Base-by-base conservation (phyloP, 1,139 yeast species). In the Saccharomyces hybrid region DNA sequence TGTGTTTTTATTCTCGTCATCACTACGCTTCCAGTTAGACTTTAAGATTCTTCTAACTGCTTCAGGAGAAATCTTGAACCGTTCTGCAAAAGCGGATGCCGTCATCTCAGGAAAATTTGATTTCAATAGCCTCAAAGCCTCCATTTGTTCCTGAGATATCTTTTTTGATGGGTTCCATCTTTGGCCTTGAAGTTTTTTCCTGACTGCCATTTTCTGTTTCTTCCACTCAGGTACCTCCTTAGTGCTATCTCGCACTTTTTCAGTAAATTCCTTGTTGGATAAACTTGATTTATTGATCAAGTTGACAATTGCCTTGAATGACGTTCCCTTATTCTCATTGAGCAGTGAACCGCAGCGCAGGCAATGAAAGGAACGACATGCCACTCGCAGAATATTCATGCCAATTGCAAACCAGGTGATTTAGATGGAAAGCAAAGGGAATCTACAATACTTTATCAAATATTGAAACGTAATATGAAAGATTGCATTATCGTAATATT, bases 41-140 rank as follows among this genome's bases (percentile, higher is more conserved):
- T 80, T 83, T 57, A 91, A 69, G 8, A 91, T 88, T 58, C 97
- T 77, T 56, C 97, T 73, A 1, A 90, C 79, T 0, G 95, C 88
- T 61, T 90, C 96, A 0, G 96, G 95, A 1, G 95, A 86, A 3
- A 89, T 78, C 54, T 78, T 75, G 69, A 86, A 90, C 65, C 79
- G 78, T 34, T 77, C 74, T 0, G 93, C 86, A 16, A 91, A 70
- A 51, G 83, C 86, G 2, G 76, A 73, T 0, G 85, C 78, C 7
- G 78, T 79, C 55, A 88, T 61, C 30, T 79, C 77, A 0, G 97
- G 97, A 61, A 78, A 70, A 52, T 75, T 74, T 28, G 72, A 71
- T 59, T 82, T 84, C 48, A 90, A 65, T 9, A 75, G 68, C 53
- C 88, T 73, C 5, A 91, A 77, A 53, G 83, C 83, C 23, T 79